phyloP scores from a whole-genome alignment of 768 basidiomycete genomes.

The Serpula lacrymans region DNA sequence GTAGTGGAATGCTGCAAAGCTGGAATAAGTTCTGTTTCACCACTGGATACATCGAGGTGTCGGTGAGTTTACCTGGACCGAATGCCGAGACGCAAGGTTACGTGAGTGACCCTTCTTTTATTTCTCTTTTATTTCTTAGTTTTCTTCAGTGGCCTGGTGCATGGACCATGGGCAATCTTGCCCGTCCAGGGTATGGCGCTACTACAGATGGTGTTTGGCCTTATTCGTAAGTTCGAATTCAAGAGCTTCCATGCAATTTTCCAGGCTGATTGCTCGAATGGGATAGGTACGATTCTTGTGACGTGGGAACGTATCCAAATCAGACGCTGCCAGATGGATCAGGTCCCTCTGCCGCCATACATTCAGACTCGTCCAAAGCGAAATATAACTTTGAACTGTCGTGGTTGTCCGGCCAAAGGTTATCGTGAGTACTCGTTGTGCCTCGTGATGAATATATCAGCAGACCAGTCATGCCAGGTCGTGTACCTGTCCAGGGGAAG shows the following conservation, averaged over 20 bases:
- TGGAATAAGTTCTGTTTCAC: slow-evolving; percentile 94
- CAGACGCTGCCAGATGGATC: slow-evolving; percentile 44
- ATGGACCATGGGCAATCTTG: slow-evolving; percentile 91
- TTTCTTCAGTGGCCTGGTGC: slow-evolving; percentile 69
- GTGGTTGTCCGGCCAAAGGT: slow-evolving; percentile 74
- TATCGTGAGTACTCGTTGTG: slow-evolving; percentile 53
- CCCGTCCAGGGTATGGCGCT: slow-evolving; percentile 74
- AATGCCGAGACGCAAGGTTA: slow-evolving; percentile 47
- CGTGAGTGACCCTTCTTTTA: slow-evolving; percentile 27
- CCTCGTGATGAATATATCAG: background rate
- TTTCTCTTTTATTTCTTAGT: too few species aligned
- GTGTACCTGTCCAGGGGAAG: slow-evolving; percentile 71
- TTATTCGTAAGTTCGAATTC: slow-evolving; percentile 51
- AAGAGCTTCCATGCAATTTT: background rate
- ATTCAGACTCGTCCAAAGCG: slow-evolving; percentile 41
- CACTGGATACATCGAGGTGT: slow-evolving; percentile 69
- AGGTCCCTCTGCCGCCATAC: slow-evolving; percentile 60
- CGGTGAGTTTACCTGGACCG: slow-evolving; percentile 56
- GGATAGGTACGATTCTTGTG: slow-evolving; percentile 50
- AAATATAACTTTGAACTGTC: slow-evolving; percentile 63
- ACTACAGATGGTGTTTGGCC: slow-evolving; percentile 84
- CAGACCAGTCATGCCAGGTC: slow-evolving; percentile 37
- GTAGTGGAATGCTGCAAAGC: slow-evolving; percentile 77
- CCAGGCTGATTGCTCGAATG: background rate
- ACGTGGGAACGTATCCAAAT: slow-evolving; percentile 55